Percentiles rank a stretch among this genome's conserved stretches.
These are phyloP conservation scores for Echinosophora koreensis DNA, from an alignment of 306 rosid species.

Conservation along the genomic window DNA sequence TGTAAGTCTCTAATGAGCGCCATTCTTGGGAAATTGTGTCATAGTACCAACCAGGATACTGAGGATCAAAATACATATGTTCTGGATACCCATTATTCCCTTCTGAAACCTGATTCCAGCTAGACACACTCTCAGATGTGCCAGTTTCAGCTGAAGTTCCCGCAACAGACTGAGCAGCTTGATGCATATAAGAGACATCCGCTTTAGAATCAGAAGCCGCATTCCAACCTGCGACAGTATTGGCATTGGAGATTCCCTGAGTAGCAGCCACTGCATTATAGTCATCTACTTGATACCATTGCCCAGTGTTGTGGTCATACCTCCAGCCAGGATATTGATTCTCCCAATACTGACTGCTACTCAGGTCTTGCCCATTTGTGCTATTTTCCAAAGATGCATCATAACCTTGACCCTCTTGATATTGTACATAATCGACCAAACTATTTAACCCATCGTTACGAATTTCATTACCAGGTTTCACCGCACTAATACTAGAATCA, in stretches of 20 bases:
- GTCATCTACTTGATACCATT: conserved; percentile 77
- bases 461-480: conserved; percentile 49
- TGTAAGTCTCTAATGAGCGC: conserved; percentile 68
- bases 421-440: conserved; percentile 50
- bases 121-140: conserved; percentile 51
- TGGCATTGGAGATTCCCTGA: conserved; percentile 49
- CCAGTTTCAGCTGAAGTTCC: conserved; percentile 64
- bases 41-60: conserved; percentile 86
- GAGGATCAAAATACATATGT: conserved; percentile 82
- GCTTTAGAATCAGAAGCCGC: conserved; percentile 53
- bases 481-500: conserved; percentile 44
- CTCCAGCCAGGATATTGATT: conserved; percentile 93
- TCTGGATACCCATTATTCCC: conserved; percentile 71
- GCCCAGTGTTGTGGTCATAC: conserved; percentile 65
- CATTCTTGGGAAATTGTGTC: conserved; percentile 78
- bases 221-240: conserved; percentile 50
- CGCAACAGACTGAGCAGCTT: conserved; percentile 56
- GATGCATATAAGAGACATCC: conserved; percentile 68
- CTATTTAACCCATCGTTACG: conserved; percentile 42
- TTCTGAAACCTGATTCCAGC: conserved; percentile 65
- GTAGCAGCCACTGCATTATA: conserved; percentile 42
- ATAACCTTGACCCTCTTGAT: conserved; percentile 57
- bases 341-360: conserved; percentile 73
- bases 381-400: conserved; percentile 52
- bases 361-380: conserved; percentile 59